These are phyloP conservation scores for Phialophora chinensis DNA, from an alignment of 2,329 filamentous ascomycete species.

Conservation along the genomic window DNA sequence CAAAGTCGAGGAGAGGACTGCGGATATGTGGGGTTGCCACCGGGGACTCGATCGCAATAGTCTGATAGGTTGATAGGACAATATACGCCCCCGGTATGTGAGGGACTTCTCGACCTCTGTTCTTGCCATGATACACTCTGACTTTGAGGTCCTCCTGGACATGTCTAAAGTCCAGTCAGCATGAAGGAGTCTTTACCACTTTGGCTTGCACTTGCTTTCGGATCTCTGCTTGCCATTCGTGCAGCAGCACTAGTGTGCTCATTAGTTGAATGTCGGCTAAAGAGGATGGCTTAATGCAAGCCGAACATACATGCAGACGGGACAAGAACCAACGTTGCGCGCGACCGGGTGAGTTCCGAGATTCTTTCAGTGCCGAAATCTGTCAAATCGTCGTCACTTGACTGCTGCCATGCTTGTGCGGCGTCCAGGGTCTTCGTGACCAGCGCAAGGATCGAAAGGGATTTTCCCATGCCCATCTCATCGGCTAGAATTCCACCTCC, in stretches of 20 bases:
- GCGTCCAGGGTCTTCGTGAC: conserved; percentile 51
- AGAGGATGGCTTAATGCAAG: neutral
- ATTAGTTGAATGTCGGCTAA: neutral
- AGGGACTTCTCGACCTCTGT: conserved; percentile 39
- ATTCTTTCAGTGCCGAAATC: neutral
- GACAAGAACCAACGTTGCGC: conserved; percentile 55
- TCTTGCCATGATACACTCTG: conserved; percentile 47
- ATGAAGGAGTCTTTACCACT: neutral
- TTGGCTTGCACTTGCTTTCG: neutral
- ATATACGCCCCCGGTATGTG: conserved; percentile 48
- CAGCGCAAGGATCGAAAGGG: conserved; percentile 59
- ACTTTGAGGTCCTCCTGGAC: neutral
- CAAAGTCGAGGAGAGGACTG: conserved; percentile 44
- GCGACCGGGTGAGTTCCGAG: conserved; percentile 36
- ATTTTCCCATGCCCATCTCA: conserved; percentile 68
- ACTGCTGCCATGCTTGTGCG: conserved; percentile 47
- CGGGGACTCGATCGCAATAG: conserved; percentile 47
- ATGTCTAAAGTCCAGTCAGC: neutral
- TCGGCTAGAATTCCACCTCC: conserved; percentile 62
- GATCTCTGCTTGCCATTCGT: conserved; percentile 8
- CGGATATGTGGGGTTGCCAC: conserved; percentile 30
- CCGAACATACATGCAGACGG: conserved; percentile 40
- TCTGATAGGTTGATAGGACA: conserved; percentile 58
- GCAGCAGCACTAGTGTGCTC: neutral
- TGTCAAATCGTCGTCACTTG: conserved; percentile 16